Evolutionary conservation across 2,329 filamentous ascomycete species (phyloP), one percentile per base, ranked within the genome.

Genomic region (Cordyceps farinosa): DNA sequence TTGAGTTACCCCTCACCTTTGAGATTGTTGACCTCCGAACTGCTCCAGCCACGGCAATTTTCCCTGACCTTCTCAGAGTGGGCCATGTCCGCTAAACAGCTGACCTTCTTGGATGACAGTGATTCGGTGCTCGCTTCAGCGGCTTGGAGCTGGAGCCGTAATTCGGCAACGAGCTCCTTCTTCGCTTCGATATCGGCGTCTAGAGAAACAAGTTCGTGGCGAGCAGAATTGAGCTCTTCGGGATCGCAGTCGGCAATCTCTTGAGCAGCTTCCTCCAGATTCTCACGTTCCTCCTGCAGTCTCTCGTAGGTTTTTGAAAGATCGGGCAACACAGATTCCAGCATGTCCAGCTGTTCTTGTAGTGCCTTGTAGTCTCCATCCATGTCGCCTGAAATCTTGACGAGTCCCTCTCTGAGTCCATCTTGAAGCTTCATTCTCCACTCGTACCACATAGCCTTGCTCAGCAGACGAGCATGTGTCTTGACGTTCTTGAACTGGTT

Each of bases 401-500:
- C 75, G 3, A 98, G 84, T 3, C 91, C 93, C 69, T 92, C 88
- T 72, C 90, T 92, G 44, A 99, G 82, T 22, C 91, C 90, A 66
- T 88, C 78, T 62, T 92, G 87, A 30, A 98, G 83, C 70, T 95
- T 94, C 82, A 91, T 94, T 47, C 95, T 89, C 95, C 95, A 99
- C 71, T 94, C 90, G 74, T 99, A 99, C 95, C 95, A 99, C 80
- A 95, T 93, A 63, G 91, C 92, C 73, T 97, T 97, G 78, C 94
- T 97, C 58, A 93, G 81, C 15, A 97, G 82, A 32, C 95, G 86
- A 17, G 94, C 92, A 74, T 96, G 90, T 0, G 92, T 93, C 79
- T 97, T 98, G 75, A 97, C 90, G 71, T 98, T 97, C 75, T 96
- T 95, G 81, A 99, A 95, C 73, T 98, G 93, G 67, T 91, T 95